Percentiles rank a stretch among this genome's conserved stretches.
phyloP scores from a whole-genome alignment of 495 filamentous ascomycete genomes.

The Hypoxylon fuscum region DNA sequence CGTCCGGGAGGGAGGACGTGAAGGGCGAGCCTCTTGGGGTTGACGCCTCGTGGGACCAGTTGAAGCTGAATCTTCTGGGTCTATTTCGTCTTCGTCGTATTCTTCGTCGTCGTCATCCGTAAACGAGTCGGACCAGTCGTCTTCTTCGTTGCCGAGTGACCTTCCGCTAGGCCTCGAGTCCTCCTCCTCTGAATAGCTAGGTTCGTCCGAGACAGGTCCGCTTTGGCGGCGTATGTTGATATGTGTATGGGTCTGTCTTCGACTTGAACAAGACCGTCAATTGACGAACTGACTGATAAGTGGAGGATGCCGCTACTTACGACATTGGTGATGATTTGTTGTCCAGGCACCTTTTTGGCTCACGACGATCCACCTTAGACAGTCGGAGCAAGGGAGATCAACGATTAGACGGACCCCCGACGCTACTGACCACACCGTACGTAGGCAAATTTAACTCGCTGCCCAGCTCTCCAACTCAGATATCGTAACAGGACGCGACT shows the following conservation, averaged over 20 bases:
- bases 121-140: slow-evolving; percentile 55
- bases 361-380: slow-evolving; percentile 50
- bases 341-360: slow-evolving; percentile 49
- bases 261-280: slow-evolving; percentile 36
- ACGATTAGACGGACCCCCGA: slow-evolving; percentile 14
- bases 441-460: slow-evolving; percentile 20
- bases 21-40: slow-evolving; percentile 46
- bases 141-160: slow-evolving; percentile 36
- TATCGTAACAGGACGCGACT: slow-evolving; percentile 2
- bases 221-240: slow-evolving; percentile 36
- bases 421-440: slow-evolving; percentile 14
- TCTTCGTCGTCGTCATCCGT: slow-evolving; percentile 60
- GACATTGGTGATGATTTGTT: slow-evolving; percentile 57
- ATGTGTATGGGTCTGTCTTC: slow-evolving; percentile 29
- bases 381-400: slow-evolving; percentile 48
- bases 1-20: slow-evolving; percentile 48
- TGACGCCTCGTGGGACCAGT: slow-evolving; percentile 42
- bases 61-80: slow-evolving; percentile 86
- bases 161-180: slow-evolving; percentile 27
- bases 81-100: slow-evolving; percentile 64
- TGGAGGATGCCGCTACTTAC: slow-evolving; percentile 48
- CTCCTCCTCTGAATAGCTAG: slow-evolving; percentile 45
- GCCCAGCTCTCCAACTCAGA: slow-evolving; percentile 4
- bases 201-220: slow-evolving; percentile 34
- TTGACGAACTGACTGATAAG: slow-evolving; percentile 23